Evolutionary conservation across 345 rosid species (phyloP), one percentile per base, ranked within the genome.

Genomic region (Streptanthus diversifolius): DNA sequence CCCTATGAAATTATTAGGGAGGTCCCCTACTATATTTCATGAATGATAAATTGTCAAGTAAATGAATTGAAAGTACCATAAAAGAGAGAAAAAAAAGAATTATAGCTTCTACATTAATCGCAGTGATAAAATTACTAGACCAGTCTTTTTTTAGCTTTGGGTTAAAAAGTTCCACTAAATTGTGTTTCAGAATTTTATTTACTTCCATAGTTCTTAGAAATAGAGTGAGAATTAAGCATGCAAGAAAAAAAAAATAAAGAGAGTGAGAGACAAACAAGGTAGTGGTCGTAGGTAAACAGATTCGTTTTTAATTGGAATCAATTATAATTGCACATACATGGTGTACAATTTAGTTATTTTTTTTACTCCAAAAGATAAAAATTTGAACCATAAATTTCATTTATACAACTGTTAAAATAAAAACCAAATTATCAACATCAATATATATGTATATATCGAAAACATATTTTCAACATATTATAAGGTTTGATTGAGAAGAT

Each of bases 11-110:
- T 47, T 66, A 56, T 37, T 52, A 52, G 29, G 57, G 67, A 74
- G 72, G 78, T 39, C 78, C 67, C 68, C 58, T 57, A 5, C 56
- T 40, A 49, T 68, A 74, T 11, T 66, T 48, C 57, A 11, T 55
- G 64, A 54, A 54, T 63, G 25, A 41, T 9, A 29, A 40, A 13
- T 27, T 37, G 32, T 19, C 8, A 29, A 30, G 13, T 17, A 43
- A 40, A 49, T 37, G 11, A 8, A 53, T 54, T 17, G 29, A 57
- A 70, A 49, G 14, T 13, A 48, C 21, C 37, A 33, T 44, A 11
- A 58, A 1, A 10, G 11, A 5, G 3, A 1, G 2, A 37, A 37
- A 1, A 5, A 30, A 30, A 29, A 29, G 32, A 19, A 8, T 4
- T 33, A n/a, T 11, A 48, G 47, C 19, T 47, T 47, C 48, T 59